Evolutionary conservation across 257 asterid species (phyloP), one percentile per base, ranked within the genome.

Genomic region (Misopates orontium): DNA sequence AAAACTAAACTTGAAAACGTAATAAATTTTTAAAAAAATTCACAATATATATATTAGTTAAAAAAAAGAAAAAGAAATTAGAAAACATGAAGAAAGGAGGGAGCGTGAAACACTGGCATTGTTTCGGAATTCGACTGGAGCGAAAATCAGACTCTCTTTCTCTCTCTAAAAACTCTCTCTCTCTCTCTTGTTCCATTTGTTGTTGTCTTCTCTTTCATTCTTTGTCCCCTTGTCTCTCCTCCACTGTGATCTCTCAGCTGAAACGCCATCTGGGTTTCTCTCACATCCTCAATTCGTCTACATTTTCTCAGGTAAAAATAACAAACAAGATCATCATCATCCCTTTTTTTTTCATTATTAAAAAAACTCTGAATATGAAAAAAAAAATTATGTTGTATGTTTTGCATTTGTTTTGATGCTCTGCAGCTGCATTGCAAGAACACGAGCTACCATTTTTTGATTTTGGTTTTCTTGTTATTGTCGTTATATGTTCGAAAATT

Each of bases 181-280:
- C 77, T 77, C 77, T 28, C 57, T 42, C 42, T 73, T 66, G 61
- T 70, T 77, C 78, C 67, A 7, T 28, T 28, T 7, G 7, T 2
- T 7, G 7, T 28, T 28, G n/a, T n/a, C n/a, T 28, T 28, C 36
- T 2, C 7, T 28, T 28, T 28, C 7, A 28, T 7, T 28, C 4
- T 28, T 28, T 28, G 36, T 2, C 7, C 69, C 65, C 25, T 24
- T 62, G 75, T 79, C 64, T 76, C 74, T 71, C 80, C 74, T 68
- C 68, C 80, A n/a, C n/a, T n/a, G n/a, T n/a, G n/a, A n/a, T 81
- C 80, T 71, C 82, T 62, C 62, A 73, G 81, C 84, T 82, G 86
- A 78, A 54, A 59, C 80, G 73, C 71, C 71, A 79, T 74, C 78
- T 75, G 67, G 60, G 80, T 69, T 62, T 60, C 48, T 61, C 36